Percentiles rank a stretch among this genome's conserved stretches.
phyloP scores from a whole-genome alignment of 2,329 filamentous ascomycete species.

The Fusarium miscanthi region DNA sequence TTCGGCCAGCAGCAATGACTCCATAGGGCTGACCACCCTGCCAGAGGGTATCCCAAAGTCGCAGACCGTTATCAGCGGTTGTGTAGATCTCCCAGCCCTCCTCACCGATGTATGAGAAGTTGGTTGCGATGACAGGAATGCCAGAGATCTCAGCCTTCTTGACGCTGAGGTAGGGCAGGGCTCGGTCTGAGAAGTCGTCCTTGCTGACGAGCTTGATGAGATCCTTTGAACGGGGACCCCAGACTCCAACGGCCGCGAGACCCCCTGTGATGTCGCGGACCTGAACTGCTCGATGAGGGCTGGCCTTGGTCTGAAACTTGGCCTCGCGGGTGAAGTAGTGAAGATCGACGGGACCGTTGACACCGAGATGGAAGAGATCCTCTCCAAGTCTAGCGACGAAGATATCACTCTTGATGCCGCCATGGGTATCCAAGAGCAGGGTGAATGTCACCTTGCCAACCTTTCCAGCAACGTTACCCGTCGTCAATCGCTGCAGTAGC shows the following conservation, averaged over 20 bases:
- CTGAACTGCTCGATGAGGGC: conserved; percentile 57
- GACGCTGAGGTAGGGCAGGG: conserved; percentile 61
- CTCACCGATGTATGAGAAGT: conserved; percentile 71
- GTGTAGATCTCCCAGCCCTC: conserved; percentile 72
- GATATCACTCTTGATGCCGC: conserved; percentile 67
- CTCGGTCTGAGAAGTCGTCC: conserved; percentile 59
- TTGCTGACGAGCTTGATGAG: conserved; percentile 59
- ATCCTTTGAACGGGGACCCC: conserved; percentile 67
- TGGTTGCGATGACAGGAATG: conserved; percentile 66
- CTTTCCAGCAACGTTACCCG: conserved; percentile 59
- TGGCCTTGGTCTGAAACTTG: conserved; percentile 55
- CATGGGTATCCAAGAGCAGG: conserved; percentile 64
- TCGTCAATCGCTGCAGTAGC: conserved; percentile 66
- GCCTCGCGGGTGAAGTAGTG: conserved; percentile 66
- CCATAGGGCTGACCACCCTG: conserved; percentile 65
- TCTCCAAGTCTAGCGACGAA: conserved; percentile 64
- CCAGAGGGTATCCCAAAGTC: conserved; percentile 69
- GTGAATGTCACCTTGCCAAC: conserved; percentile 66
- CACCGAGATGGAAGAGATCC: conserved; percentile 65
- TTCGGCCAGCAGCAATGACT: conserved; percentile 67
- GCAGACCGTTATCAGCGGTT: conserved; percentile 66
- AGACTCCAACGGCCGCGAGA: conserved; percentile 71
- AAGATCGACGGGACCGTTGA: conserved; percentile 65
- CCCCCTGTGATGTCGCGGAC: conserved; percentile 69
- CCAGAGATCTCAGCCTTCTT: conserved; percentile 63